Percentiles rank a stretch among this genome's conserved stretches.
These are phyloP conservation scores for Thinopyrum elongatum DNA, from an alignment of 176 grass and related monocot species.

Conservation along the genomic window DNA sequence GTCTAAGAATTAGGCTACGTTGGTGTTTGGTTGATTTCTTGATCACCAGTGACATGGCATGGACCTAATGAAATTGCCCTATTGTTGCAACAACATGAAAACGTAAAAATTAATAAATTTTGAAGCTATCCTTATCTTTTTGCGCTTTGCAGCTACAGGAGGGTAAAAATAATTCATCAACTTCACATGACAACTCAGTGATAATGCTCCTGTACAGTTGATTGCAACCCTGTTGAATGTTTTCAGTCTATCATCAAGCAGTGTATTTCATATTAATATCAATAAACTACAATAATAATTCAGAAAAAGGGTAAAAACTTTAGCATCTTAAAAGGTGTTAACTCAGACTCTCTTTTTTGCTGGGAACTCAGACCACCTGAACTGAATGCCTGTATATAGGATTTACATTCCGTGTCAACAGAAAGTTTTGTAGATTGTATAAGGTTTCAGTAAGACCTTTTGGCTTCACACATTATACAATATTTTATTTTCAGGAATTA, in stretches of 20 bases:
- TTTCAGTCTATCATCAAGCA: not conserved
- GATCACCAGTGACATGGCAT: not conserved
- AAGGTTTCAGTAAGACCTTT: not conserved
- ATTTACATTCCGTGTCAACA: not conserved
- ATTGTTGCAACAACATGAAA: not conserved
- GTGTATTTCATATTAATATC: not conserved
- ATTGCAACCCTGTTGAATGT: not conserved
- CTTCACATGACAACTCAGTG: not conserved
- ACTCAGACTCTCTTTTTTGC: not conserved
- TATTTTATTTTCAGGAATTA: constrained; percentile 57
- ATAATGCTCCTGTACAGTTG: not conserved
- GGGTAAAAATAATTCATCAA: not conserved
- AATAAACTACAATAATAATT: not conserved
- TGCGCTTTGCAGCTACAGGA: not conserved
- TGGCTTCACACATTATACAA: not conserved
- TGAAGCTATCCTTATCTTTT: not conserved
- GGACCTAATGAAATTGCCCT: not conserved
- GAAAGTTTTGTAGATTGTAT: not conserved
- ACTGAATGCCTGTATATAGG: not conserved
- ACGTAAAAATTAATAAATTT: not conserved
- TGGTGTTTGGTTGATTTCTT: not conserved
- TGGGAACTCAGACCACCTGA: not conserved
- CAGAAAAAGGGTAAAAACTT: not conserved
- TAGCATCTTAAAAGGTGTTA: not conserved
- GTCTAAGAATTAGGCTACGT: not conserved